Conservation (phyloP, 306 rosid species). For the Spatholobus suberectus region DNA sequence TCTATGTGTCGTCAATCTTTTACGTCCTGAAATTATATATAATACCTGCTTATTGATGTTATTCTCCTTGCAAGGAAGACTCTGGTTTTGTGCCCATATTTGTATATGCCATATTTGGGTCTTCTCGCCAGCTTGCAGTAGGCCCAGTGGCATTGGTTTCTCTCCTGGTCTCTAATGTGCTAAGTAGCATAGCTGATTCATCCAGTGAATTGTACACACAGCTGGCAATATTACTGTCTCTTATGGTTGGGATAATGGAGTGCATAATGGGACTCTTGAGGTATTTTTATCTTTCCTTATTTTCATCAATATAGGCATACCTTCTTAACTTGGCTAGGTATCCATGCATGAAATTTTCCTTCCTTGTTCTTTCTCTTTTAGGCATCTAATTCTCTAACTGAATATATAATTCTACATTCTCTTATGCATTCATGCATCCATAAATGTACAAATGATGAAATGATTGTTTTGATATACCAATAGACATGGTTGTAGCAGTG, state of each 20-base stretch:
- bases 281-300: slow-evolving; percentile 51
- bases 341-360: neutral
- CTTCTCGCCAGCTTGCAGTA: slow-evolving; percentile 99
- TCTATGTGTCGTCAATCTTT: slow-evolving; percentile 6
- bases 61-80: slow-evolving; percentile 60
- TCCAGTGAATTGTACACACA: slow-evolving; percentile 81
- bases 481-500: neutral
- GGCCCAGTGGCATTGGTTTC: slow-evolving; percentile 99
- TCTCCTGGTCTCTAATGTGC: slow-evolving; percentile 80
- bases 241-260: slow-evolving; percentile 97
- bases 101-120: slow-evolving; percentile 92
- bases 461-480: slow-evolving; percentile 22
- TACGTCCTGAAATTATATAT: slow-evolving; percentile 1
- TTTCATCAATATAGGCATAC: slow-evolving; percentile 14
- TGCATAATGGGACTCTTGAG: slow-evolving; percentile 94
- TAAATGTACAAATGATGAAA: slow-evolving; percentile 8
- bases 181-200: slow-evolving; percentile 77
- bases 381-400: slow-evolving; percentile 4
- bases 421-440: neutral
- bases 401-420: slow-evolving; percentile 16
- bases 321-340: slow-evolving; percentile 23
- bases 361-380: slow-evolving; percentile 4
- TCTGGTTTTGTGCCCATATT: slow-evolving; percentile 86
- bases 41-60: slow-evolving; percentile 34
- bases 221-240: slow-evolving; percentile 86